phyloP scores from a whole-genome alignment of 352 stramenopile genomes.

The Globisporangium paddicum region DNA sequence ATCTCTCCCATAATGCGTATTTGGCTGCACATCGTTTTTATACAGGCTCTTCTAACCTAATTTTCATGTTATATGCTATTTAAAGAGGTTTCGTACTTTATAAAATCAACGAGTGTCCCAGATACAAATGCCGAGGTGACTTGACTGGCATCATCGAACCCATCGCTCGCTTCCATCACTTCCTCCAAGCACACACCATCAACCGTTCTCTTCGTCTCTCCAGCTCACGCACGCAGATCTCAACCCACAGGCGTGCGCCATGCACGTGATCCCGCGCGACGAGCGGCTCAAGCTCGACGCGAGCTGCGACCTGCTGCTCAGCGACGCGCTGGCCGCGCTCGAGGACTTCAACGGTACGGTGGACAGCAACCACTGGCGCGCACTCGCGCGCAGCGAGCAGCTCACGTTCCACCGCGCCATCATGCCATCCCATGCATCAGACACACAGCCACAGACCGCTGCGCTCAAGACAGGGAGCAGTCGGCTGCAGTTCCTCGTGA shows the following conservation, averaged over 20 bases:
- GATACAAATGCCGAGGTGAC: too few relatives aligned
- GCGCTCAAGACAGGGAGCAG: neutral
- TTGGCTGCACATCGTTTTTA: too few relatives aligned
- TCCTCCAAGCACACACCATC: neutral
- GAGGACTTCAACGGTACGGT: constrained; percentile 32
- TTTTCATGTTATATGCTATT: neutral
- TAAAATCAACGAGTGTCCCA: neutral
- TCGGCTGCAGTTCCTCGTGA: constrained; percentile 28
- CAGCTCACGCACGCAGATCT: neutral
- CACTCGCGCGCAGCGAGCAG: constrained; percentile 31
- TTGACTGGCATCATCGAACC: too few relatives aligned
- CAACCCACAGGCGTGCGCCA: neutral
- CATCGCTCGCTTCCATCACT: neutral
- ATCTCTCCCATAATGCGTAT: neutral
- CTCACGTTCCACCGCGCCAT: constrained; percentile 28
- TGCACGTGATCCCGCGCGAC: constrained; percentile 20
- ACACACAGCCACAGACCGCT: too few relatives aligned
- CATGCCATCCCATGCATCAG: constrained; percentile 2
- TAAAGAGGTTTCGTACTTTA: neutral
- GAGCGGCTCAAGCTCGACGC: constrained; percentile 38
- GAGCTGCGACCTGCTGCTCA: constrained; percentile 38
- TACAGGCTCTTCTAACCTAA: neutral
- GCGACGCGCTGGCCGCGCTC: constrained; percentile 41
- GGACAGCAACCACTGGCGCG: constrained; percentile 26
- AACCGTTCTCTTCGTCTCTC: too few relatives aligned